These are phyloP conservation scores for Echinochloa phyllopogon DNA, from an alignment of 176 grass and related monocot genomes.

Conservation along the genomic window DNA sequence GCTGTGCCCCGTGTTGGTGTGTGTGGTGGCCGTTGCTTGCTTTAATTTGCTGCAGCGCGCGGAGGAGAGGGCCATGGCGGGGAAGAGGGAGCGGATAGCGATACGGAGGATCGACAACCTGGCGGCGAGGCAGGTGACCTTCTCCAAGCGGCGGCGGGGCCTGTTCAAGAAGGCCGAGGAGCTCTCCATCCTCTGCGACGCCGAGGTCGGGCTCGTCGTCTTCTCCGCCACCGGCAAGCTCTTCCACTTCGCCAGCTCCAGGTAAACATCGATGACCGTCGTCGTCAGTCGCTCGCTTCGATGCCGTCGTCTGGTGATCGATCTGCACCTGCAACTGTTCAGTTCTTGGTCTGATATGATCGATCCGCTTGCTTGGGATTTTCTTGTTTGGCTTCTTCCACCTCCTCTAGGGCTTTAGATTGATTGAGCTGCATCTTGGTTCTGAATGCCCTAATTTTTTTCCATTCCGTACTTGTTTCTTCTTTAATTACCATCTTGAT, in stretches of 20 bases:
- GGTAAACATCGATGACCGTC: conserved; percentile 37
- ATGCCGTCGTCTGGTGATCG: not conserved
- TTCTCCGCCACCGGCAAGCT: conserved; percentile 86
- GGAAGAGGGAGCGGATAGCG: conserved; percentile 79
- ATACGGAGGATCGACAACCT: conserved; percentile 77
- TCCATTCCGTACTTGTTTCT: not conserved
- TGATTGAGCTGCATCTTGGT: not conserved
- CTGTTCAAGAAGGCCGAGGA: conserved; percentile 90
- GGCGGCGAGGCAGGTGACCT: conserved; percentile 81
- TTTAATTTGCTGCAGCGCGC: not conserved
- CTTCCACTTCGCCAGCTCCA: conserved; percentile 62
- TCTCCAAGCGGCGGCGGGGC: conserved; percentile 81
- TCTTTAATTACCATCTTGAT: not conserved
- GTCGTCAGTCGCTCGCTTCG: too few species aligned
- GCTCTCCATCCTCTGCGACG: conserved; percentile 82
- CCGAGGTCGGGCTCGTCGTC: conserved; percentile 78
- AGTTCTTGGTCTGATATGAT: not conserved
- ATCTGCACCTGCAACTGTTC: not conserved
- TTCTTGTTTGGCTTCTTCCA: not conserved
- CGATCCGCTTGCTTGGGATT: not conserved
- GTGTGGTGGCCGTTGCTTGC: not conserved
- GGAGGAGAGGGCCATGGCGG: conserved; percentile 33
- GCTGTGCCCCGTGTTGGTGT: not conserved
- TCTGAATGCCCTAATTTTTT: conserved; percentile 2
- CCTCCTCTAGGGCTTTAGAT: not conserved